Conservation (phyloP, 495 filamentous ascomycete genomes). For the Astrothelium subdiscretum region DNA sequence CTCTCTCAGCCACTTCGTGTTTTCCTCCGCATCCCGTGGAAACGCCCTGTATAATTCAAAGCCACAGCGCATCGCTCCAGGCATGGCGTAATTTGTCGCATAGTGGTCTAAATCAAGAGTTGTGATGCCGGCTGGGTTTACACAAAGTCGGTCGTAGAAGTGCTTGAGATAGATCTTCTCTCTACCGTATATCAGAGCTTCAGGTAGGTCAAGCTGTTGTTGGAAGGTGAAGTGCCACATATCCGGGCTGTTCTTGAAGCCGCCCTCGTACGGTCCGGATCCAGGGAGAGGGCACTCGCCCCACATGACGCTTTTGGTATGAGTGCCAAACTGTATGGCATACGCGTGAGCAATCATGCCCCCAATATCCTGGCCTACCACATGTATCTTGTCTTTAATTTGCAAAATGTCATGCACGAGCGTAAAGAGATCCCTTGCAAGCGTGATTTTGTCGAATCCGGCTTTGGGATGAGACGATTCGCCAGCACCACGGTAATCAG, state of each 20-base stretch:
- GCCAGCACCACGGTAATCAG: constrained; percentile 38
- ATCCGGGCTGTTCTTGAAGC: constrained; percentile 7
- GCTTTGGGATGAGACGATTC: constrained; percentile 27
- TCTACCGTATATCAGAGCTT: constrained; percentile 29
- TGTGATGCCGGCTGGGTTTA: constrained; percentile 27
- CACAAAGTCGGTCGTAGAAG: constrained; percentile 27
- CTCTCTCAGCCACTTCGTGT: constrained; percentile 26
- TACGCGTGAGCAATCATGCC: constrained; percentile 36
- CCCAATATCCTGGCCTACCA: constrained; percentile 39
- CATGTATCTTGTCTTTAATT: constrained; percentile 30
- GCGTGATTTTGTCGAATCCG: constrained; percentile 30
- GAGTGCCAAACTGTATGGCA: constrained; percentile 22
- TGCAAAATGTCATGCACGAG: constrained; percentile 20
- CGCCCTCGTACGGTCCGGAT: constrained; percentile 19
- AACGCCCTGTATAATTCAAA: constrained; percentile 35
- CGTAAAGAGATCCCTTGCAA: constrained; percentile 26
- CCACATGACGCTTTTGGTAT: constrained; percentile 30
- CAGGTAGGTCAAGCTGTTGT: constrained; percentile 28
- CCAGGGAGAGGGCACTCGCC: constrained; percentile 38
- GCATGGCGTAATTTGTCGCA: constrained; percentile 25
- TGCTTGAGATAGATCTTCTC: constrained; percentile 35
- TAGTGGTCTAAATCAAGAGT: constrained; percentile 32
- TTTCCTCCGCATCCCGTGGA: constrained; percentile 30
- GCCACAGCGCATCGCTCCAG: constrained; percentile 31
- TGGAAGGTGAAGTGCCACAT: constrained; percentile 36